These are phyloP conservation scores for Chaetomium fimeti DNA, from an alignment of 495 filamentous ascomycete genomes.

Conservation along the genomic window DNA sequence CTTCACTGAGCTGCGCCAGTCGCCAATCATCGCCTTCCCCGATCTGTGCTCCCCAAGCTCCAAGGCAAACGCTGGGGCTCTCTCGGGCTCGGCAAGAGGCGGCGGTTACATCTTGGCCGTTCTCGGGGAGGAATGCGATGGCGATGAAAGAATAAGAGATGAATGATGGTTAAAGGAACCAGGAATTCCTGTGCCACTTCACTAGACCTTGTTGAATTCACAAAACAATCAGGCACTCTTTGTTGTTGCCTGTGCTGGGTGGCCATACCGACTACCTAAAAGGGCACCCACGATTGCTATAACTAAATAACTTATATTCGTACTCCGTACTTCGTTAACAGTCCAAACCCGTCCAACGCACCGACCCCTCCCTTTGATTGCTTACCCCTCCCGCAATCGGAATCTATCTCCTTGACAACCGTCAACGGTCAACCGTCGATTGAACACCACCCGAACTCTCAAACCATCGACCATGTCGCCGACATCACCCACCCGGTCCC, in stretches of 20 bases:
- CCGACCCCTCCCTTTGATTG: not conserved
- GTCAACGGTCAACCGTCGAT: too few species aligned
- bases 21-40: too few species aligned
- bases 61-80: too few species aligned
- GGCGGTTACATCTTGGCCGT: too few species aligned
- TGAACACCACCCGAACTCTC: not conserved
- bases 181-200: not conserved
- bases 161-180: not conserved
- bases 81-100: too few species aligned
- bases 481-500: not conserved
- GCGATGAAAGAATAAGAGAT: not conserved
- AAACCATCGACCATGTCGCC: conserved; percentile 1
- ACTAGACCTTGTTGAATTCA: not conserved
- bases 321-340: too few species aligned
- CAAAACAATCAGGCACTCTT: not conserved
- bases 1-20: too few species aligned
- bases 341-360: not conserved
- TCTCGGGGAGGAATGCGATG: not conserved
- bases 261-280: too few species aligned
- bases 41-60: too few species aligned
- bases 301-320: too few species aligned
- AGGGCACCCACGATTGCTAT: too few species aligned
- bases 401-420: not conserved
- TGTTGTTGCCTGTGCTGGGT: not conserved
- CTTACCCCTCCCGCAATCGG: not conserved